phyloP scores from a whole-genome alignment of 345 rosid genomes.

The Eucalyptus coolabah region DNA sequence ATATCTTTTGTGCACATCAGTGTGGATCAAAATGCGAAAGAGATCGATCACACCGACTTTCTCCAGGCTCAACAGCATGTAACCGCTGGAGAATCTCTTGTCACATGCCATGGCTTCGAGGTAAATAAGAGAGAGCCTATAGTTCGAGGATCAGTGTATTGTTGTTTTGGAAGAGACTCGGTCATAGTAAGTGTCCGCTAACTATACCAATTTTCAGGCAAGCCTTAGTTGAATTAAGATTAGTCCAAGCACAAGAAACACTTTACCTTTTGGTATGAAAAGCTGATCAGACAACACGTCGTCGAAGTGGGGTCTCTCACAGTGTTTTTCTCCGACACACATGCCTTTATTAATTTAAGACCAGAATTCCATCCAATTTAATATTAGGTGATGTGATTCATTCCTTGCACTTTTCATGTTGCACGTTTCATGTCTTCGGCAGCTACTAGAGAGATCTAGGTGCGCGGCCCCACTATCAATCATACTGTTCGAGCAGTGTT shows the following conservation, averaged over 20 bases:
- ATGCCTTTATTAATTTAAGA: neutral
- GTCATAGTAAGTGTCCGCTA: neutral
- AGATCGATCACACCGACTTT: conserved; percentile 30
- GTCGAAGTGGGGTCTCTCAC: neutral
- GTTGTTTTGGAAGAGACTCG: neutral
- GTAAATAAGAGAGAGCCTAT: neutral
- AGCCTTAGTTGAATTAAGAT: neutral
- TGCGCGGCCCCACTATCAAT: neutral
- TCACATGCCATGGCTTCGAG: conserved; percentile 2
- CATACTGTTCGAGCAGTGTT: neutral
- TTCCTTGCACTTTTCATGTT: neutral
- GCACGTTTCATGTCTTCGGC: neutral
- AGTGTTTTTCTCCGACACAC: neutral
- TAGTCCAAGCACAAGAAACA: neutral
- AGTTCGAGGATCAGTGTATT: neutral
- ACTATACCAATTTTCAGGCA: neutral
- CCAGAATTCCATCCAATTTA: neutral
- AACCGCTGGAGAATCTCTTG: conserved; percentile 17
- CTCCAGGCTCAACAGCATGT: conserved; percentile 40
- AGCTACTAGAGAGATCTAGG: neutral
- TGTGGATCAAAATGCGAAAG: conserved; percentile 18
- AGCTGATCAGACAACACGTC: neutral
- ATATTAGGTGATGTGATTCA: neutral
- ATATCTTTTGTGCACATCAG: conserved; percentile 18
- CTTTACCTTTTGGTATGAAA: neutral